A percentile compares a stretch with the other conserved stretches of the same genome.
phyloP scores from a whole-genome alignment of 495 filamentous ascomycete species.

The Aspergillus saccharolyticus region DNA sequence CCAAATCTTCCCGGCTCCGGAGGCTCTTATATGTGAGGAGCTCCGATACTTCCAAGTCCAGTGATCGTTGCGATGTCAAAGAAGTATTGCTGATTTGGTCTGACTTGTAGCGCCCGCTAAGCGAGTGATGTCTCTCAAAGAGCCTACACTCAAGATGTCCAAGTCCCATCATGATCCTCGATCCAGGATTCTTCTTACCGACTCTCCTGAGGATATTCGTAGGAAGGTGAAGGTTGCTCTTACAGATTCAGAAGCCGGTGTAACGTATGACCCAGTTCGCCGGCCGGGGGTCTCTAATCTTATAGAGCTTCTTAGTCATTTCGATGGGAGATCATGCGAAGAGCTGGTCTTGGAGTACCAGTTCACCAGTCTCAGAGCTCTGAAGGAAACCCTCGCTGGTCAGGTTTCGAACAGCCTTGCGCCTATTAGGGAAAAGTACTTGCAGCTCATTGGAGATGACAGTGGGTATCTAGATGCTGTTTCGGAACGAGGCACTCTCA shows the following conservation, averaged over 20 bases:
- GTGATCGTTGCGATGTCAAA: background rate
- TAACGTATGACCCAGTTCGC: constrained; percentile 64
- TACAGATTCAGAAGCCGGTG: constrained; percentile 62
- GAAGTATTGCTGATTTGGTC: constrained; percentile 3
- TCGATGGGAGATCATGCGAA: constrained; percentile 47
- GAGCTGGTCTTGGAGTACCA: constrained; percentile 52
- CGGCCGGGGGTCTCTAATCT: constrained; percentile 87
- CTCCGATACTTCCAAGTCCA: background rate
- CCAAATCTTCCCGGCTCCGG: constrained; percentile 57
- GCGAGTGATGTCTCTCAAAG: constrained; percentile 81
- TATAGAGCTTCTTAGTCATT: constrained; percentile 66
- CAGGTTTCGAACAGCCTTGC: constrained; percentile 51
- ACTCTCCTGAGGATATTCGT: constrained; percentile 53
- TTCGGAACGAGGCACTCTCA: constrained; percentile 52
- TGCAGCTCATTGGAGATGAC: constrained; percentile 43
- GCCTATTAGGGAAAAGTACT: constrained; percentile 58
- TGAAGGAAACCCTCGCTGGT: constrained; percentile 61
- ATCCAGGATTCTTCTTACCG: constrained; percentile 79
- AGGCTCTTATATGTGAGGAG: constrained; percentile 68
- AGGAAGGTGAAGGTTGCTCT: constrained; percentile 65
- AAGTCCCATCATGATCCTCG: constrained; percentile 69
- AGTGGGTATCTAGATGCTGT: constrained; percentile 54
- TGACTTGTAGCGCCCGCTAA: constrained; percentile 58
- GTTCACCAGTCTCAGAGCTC: constrained; percentile 47
- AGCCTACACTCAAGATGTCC: constrained; percentile 82